These are phyloP conservation scores for Thielaviopsis punctulata DNA, from an alignment of 2,329 filamentous ascomycete genomes.

Conservation along the genomic window DNA sequence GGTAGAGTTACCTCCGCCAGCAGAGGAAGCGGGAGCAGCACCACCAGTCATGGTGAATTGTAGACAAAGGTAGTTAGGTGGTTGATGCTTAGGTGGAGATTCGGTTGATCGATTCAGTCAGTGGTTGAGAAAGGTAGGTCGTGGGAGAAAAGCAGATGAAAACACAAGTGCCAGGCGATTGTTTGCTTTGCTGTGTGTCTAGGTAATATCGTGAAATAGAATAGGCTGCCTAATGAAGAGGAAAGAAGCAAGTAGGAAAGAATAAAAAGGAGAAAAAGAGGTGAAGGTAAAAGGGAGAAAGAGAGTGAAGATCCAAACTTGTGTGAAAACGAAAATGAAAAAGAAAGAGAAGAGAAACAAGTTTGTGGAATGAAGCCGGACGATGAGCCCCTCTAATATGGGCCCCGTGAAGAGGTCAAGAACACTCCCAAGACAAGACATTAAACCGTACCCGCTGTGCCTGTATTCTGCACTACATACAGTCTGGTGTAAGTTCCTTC, in stretches of 20 bases:
- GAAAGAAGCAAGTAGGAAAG: slow-evolving; percentile 5
- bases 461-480: neutral
- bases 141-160: neutral
- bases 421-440: neutral
- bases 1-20: slow-evolving; percentile 10
- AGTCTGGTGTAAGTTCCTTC: neutral
- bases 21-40: slow-evolving; percentile 7
- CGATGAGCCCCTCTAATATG: slow-evolving; percentile 7
- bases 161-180: neutral
- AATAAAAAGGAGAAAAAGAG: slow-evolving; percentile 6
- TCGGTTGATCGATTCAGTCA: neutral
- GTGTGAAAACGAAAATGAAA: slow-evolving; percentile 11
- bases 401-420: neutral
- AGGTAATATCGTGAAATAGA: neutral
- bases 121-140: neutral
- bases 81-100: neutral
- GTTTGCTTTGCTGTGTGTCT: no score
- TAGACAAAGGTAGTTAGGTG: neutral
- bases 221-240: neutral
- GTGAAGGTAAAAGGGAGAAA: no score
- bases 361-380: slow-evolving; percentile 2
- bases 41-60: slow-evolving; percentile 3
- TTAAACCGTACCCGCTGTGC: neutral
- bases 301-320: slow-evolving; percentile 4
- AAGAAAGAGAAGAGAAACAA: slow-evolving; percentile 2